These are phyloP conservation scores for Cochlearia excelsa DNA, from an alignment of 345 rosid species.

Conservation along the genomic window DNA sequence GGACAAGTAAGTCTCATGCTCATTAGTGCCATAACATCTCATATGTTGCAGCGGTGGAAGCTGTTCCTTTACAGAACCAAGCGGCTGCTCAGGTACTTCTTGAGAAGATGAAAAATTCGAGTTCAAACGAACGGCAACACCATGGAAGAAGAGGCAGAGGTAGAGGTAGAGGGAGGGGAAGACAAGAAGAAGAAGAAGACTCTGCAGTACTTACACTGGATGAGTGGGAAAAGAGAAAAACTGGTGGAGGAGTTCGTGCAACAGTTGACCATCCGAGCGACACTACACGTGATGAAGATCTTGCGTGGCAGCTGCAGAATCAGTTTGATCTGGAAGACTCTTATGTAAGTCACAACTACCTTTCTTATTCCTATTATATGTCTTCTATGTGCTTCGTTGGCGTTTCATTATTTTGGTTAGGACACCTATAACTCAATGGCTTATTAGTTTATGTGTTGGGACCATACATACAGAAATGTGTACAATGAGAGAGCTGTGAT, in stretches of 20 bases:
- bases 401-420: conserved; percentile 20
- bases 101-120: conserved; percentile 65
- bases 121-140: conserved; percentile 36
- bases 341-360: conserved; percentile 43
- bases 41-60: conserved; percentile 54
- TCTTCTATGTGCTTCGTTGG: conserved; percentile 4
- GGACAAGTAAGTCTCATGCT: neutral
- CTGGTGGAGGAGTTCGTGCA: conserved; percentile 30
- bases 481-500: conserved; percentile 11
- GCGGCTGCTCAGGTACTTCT: conserved; percentile 87
- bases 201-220: conserved; percentile 54
- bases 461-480: conserved; percentile 6
- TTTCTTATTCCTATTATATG: conserved; percentile 15
- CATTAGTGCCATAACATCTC: conserved; percentile 16
- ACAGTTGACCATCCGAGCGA: conserved; percentile 39
- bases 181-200: conserved; percentile 69
- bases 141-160: conserved; percentile 53
- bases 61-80: conserved; percentile 82
- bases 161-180: conserved; percentile 57
- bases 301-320: conserved; percentile 81
- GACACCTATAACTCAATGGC: conserved; percentile 1
- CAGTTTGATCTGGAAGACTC: conserved; percentile 79
- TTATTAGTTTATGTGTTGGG: neutral
- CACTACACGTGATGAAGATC: conserved; percentile 61
- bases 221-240: conserved; percentile 71